phyloP scores from a whole-genome alignment of 306 rosid species.

The Pterocarpus macrocarpus region DNA sequence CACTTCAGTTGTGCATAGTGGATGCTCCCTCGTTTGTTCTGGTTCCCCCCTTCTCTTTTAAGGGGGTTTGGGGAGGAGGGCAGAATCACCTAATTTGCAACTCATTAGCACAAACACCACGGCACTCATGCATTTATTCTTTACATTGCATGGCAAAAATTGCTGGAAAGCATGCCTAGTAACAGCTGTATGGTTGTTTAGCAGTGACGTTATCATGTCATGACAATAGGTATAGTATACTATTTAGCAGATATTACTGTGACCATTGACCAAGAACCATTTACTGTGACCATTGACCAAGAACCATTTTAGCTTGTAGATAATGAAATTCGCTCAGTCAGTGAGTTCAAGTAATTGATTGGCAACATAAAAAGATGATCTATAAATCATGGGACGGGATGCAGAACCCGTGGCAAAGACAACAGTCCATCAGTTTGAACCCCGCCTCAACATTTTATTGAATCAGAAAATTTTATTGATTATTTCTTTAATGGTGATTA shows the following conservation, averaged over 20 bases:
- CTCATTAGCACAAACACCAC: neutral
- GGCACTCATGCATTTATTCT: neutral
- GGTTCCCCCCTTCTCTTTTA: no score
- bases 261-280: neutral
- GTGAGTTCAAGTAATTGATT: slow-evolving; percentile 6
- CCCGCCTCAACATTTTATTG: neutral
- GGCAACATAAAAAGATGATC: neutral
- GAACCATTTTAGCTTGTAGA: neutral
- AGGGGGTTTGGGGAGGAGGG: neutral
- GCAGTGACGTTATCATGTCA: neutral
- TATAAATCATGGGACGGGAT: neutral
- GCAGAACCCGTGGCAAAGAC: neutral
- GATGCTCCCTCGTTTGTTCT: neutral
- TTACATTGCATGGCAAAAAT: neutral
- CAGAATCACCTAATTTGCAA: neutral
- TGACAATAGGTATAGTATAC: neutral
- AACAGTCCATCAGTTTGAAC: neutral
- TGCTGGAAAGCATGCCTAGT: neutral
- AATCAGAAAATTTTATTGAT: slow-evolving; percentile 6
- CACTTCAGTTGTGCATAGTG: slow-evolving; percentile 14
- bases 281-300: neutral
- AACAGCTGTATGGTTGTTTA: neutral
- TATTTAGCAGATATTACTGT: neutral
- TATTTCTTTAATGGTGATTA: neutral
- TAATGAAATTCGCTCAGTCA: slow-evolving; percentile 16